Evolutionary conservation across 345 rosid species (phyloP).

Genomic region (Geranium rotundifolium): DNA sequence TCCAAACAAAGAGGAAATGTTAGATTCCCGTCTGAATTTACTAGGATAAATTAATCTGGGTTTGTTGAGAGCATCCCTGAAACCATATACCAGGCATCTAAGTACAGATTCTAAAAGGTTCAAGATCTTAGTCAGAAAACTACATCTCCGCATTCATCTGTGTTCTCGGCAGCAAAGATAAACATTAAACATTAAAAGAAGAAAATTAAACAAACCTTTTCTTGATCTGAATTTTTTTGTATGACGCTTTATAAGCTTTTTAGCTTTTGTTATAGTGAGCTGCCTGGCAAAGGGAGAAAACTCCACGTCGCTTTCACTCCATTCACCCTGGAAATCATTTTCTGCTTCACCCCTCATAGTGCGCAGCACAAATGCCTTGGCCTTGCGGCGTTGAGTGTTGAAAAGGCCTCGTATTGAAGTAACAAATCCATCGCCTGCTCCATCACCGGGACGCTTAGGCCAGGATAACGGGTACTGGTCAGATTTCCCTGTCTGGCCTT

Average conservation of each 20-base stretch:
- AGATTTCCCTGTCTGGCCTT: conserved; percentile 45
- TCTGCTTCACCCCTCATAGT: conserved; percentile 97
- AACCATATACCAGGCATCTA: not conserved
- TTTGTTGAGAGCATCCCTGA: not conserved
- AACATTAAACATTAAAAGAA: not conserved
- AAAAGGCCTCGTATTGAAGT: conserved; percentile 86
- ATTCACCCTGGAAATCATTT: conserved; percentile 70
- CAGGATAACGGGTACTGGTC: conserved; percentile 62
- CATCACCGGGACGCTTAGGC: conserved; percentile 74
- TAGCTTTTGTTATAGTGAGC: conserved; percentile 85
- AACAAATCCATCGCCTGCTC: conserved; percentile 98
- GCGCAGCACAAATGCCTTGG: conserved; percentile 79
- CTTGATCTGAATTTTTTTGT: conserved; percentile 79
- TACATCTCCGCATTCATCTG: too few relatives aligned
- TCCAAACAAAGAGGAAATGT: not conserved
- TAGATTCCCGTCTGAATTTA: too few relatives aligned
- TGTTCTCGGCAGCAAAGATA: not conserved
- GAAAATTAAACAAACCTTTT: conserved; percentile 40
- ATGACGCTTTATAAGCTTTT: conserved; percentile 69
- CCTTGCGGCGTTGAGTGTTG: conserved; percentile 85
- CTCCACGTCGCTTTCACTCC: conserved; percentile 90
- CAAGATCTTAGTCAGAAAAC: too few relatives aligned
- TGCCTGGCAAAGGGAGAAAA: conserved; percentile 82
- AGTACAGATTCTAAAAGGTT: too few relatives aligned
- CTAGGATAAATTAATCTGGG: not conserved